Evolutionary conservation across 352 stramenopile species (phyloP).

Genomic region (Pythium sp.): DNA sequence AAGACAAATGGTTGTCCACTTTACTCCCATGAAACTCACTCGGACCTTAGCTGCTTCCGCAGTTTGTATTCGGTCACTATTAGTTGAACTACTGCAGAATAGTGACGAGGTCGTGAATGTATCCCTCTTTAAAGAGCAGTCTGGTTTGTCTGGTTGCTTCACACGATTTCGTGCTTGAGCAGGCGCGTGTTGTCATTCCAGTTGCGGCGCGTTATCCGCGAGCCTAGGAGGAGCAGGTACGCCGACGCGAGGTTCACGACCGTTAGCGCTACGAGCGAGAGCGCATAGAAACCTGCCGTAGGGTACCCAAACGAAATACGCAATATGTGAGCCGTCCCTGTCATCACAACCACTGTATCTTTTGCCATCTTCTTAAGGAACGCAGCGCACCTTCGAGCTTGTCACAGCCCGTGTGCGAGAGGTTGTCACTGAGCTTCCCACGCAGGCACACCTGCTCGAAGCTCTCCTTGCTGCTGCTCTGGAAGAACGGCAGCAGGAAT

Average conservation of each 20-base stretch:
- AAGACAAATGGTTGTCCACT: too few species aligned
- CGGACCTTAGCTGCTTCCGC: too few species aligned
- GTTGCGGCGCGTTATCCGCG: slow-evolving; percentile 42
- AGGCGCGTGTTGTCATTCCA: slow-evolving; percentile 33
- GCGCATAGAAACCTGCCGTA: slow-evolving; percentile 27
- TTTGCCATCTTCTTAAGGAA: too few species aligned
- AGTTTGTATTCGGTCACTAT: too few species aligned
- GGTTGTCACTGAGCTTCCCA: slow-evolving; percentile 38
- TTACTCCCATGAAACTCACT: too few species aligned
- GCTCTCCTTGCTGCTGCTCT: slow-evolving; percentile 14
- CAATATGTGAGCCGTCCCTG: too few species aligned
- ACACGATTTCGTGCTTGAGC: slow-evolving; percentile 32
- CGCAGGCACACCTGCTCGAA: slow-evolving; percentile 28
- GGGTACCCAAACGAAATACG: too few species aligned
- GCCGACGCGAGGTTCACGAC: slow-evolving; percentile 33
- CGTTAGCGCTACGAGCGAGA: slow-evolving; percentile 41
- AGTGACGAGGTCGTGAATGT: too few species aligned
- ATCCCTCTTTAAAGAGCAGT: too few species aligned
- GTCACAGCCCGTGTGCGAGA: slow-evolving; percentile 44
- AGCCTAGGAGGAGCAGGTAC: slow-evolving; percentile 43
- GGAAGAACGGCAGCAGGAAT: slow-evolving; percentile 38
- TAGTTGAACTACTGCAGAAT: too few species aligned
- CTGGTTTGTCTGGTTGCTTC: background rate
- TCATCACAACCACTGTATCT: too few species aligned
- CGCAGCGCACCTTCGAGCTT: slow-evolving; percentile 29